Evolutionary conservation across 305 asterid genomes (phyloP), one percentile per base, ranked within the genome.

Genomic region (Stenogyne calaminthoides): DNA sequence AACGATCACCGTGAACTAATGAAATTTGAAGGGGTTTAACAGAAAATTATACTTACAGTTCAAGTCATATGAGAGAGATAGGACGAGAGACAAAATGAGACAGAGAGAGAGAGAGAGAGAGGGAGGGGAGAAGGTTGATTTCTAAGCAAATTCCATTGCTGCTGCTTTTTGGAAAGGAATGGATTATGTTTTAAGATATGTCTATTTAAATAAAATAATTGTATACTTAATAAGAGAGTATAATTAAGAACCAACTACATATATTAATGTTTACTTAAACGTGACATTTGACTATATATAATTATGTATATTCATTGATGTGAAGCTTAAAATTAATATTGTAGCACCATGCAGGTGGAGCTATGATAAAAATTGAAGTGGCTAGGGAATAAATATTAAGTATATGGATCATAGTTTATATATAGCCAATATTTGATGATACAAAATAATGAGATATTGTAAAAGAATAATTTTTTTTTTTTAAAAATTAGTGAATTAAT

Each of bases 121-220:
- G n/a, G n/a, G n/a, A n/a, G n/a, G n/a, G n/a, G n/a, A n/a, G 36
- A 32, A 32, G 54, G 54, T n/a, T 91, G 85, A 84, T 64, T 83
- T 80, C 74, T 77, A 87, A 69, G 90, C 90, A 86, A 87, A 83
- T 80, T 49, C 64, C 79, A 80, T 75, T 82, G 86, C 54, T 75
- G 83, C 82, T n/a, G n/a, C n/a, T n/a, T 81, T 77, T 84, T 65
- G 83, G 73, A 80, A 62, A 69, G 82, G 52, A 79, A 1, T 89
- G 72, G 86, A 87, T 91, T 87, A 82, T 73, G 55, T 77, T 72
- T 76, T 34, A 83, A 82, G 96, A 81, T 27, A 87, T 65, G 78
- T 80, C 58, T 66, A 42, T 78, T 29, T 37, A 55, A 27, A 66
- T 70, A 62, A 77, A 69, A 78, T 56, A 54, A 55, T 49, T 44